Evolutionary conservation across 1,284 basidiomycete species (phyloP).

Genomic region (Ceratorhiza oryzae-sativae): DNA sequence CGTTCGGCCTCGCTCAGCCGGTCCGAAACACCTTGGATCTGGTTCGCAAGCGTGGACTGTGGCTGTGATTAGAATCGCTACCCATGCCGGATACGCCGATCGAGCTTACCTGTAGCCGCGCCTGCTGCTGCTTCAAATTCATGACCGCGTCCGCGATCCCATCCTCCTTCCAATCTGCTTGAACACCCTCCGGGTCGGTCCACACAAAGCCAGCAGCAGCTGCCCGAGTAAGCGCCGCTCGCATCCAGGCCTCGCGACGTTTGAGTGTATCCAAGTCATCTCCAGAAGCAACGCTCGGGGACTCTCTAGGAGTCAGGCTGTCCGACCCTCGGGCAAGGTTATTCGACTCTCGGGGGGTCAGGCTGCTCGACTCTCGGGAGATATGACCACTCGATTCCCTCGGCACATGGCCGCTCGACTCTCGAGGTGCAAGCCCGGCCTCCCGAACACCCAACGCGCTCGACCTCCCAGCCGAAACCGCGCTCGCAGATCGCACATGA

Average conservation of each 20-base stretch:
- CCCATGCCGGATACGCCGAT: too few species aligned
- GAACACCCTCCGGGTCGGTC: constrained; percentile 60
- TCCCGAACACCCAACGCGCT: neutral
- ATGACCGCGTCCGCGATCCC: constrained; percentile 75
- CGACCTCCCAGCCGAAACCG: neutral
- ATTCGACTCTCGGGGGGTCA: neutral
- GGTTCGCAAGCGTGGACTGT: constrained; percentile 74
- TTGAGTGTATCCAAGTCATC: constrained; percentile 77
- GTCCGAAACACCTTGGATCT: constrained; percentile 78
- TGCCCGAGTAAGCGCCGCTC: constrained; percentile 79
- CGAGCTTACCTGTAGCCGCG: constrained; percentile 81
- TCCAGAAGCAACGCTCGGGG: neutral
- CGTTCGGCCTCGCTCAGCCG: constrained; percentile 83
- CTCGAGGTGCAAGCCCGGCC: neutral
- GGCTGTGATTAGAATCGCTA: too few species aligned
- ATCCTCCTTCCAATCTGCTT: constrained; percentile 51
- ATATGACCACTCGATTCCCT: neutral
- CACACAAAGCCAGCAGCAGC: constrained; percentile 83
- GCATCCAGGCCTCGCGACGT: constrained; percentile 87
- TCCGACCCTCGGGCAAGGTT: neutral
- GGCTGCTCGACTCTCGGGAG: neutral
- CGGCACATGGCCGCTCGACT: neutral
- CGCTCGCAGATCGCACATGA: constrained; percentile 17
- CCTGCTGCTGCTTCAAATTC: constrained; percentile 88
- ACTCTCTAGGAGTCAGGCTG: neutral